Evolutionary conservation across 2,329 filamentous ascomycete species (phyloP).

Genomic region (Trichoderma cornu-damae): DNA sequence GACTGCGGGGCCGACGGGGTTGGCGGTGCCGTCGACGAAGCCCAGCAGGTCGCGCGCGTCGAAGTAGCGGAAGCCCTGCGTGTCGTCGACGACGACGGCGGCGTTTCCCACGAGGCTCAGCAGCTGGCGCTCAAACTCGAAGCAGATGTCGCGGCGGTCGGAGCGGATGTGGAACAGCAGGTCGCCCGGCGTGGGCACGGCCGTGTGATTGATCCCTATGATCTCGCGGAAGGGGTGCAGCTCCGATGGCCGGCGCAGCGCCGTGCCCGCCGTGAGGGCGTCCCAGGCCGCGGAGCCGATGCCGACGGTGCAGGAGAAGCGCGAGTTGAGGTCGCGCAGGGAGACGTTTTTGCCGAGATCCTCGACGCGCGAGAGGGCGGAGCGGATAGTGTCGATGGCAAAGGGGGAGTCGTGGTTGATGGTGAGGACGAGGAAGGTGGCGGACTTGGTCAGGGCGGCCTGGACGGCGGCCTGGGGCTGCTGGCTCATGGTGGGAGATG

Average conservation of each 20-base stretch:
- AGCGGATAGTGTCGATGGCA: conserved; percentile 39
- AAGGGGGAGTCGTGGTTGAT: conserved; percentile 29
- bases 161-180: conserved; percentile 55
- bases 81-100: conserved; percentile 47
- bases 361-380: conserved; percentile 39
- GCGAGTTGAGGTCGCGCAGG: conserved; percentile 42
- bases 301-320: conserved; percentile 49
- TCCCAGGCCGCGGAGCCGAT: conserved; percentile 52
- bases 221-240: conserved; percentile 47
- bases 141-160: conserved; percentile 51
- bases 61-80: conserved; percentile 55
- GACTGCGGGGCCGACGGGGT: conserved; percentile 46
- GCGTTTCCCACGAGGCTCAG: conserved; percentile 45
- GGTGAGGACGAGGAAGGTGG: conserved; percentile 50
- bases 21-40: conserved; percentile 57
- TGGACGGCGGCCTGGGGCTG: conserved; percentile 35
- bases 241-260: conserved; percentile 43
- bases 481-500: conserved; percentile 2
- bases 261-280: conserved; percentile 30
- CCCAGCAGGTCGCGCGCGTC: conserved; percentile 54
- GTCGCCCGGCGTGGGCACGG: conserved; percentile 52
- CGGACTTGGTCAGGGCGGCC: conserved; percentile 47
- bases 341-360: conserved; percentile 49
- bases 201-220: conserved; percentile 45
- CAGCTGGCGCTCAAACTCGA: conserved; percentile 54